Conservation (phyloP, 2,329 filamentous ascomycete genomes). For the Beauveria varroae region DNA sequence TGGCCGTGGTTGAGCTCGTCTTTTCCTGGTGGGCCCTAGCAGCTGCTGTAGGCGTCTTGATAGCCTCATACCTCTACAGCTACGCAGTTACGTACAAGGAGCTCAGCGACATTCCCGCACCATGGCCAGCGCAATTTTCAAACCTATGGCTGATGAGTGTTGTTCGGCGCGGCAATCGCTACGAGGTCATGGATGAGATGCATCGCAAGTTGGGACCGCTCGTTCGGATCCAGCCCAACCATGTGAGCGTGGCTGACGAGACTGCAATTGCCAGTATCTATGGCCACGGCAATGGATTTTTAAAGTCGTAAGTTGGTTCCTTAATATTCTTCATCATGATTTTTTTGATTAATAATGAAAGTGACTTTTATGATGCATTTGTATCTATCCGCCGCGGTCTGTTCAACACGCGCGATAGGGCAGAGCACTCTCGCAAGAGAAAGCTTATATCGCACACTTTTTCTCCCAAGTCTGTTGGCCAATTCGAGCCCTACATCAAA, state of each 20-base stretch:
- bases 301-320: conserved; percentile 51
- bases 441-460: conserved; percentile 87
- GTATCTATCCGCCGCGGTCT: conserved; percentile 78
- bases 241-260: conserved; percentile 74
- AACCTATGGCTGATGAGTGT: conserved; percentile 74
- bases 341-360: conserved; percentile 22
- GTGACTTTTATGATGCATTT: conserved; percentile 86
- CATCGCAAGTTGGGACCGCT: conserved; percentile 74
- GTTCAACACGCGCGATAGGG: conserved; percentile 81
- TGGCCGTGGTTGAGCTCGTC: conserved; percentile 23
- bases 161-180: conserved; percentile 58
- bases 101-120: conserved; percentile 51
- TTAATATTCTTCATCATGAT: fast-evolving
- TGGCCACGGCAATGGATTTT: conserved; percentile 69
- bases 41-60: conserved; percentile 38
- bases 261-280: conserved; percentile 71
- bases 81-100: conserved; percentile 48
- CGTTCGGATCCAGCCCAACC: conserved; percentile 76
- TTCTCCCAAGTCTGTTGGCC: conserved; percentile 67
- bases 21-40: conserved; percentile 41
- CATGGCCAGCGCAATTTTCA: conserved; percentile 58
- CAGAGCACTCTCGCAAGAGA: conserved; percentile 79
- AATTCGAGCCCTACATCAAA: conserved; percentile 88
- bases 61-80: conserved; percentile 49
- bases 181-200: conserved; percentile 55